Evolutionary conservation across 73 alveolate species (phyloP), one percentile per base, ranked within the genome.

Genomic region (Paramecium biaurelia): DNA sequence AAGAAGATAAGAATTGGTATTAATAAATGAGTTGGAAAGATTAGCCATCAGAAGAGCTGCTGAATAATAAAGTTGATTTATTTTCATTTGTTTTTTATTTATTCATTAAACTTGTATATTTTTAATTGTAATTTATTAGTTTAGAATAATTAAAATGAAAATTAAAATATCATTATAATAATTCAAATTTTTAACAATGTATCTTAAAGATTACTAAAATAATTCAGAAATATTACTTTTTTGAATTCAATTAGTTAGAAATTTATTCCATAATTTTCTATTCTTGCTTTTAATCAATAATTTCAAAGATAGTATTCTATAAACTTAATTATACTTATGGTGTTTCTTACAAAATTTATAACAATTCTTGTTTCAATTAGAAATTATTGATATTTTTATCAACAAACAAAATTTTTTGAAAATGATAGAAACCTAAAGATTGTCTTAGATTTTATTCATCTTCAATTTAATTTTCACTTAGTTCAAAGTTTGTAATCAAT

Each of bases 31-130:
- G 18, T 79, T 79, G 20, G 90, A 79, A 41, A 79, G 90, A 79
- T 79, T 42, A 45, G 90, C 74, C 15, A 63, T 12, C 8, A 79
- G 90, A 79, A 79, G 90, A 79, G 76, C 74, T 47, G 90, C 90
- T 79, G 90, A 79, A 79, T 11, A 63, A 30, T 63, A 63, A 63
- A 53, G 18, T 53, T 53, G 68, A 53, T 53, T 47, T 47, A 8
- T 47, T 12, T 47, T 32, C 37, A 12, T 2, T 12, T 47, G 58
- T 15, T 12, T 47, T 47, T 47, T 45, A 8, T 42, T 6, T 6
- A 12, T 14, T 47, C 58, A 15, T 15, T 15, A 3, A 47, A 47
- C 0, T 41, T 4, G 2, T 1, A 4, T 41, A 47, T 2, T 47
- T 47, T 47, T 47, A 2, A 7, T 7, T 38, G 14, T 7, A 7